Evolutionary conservation across 805 yeast species (phyloP).

Genomic region (Debaryomyces hansenii): DNA sequence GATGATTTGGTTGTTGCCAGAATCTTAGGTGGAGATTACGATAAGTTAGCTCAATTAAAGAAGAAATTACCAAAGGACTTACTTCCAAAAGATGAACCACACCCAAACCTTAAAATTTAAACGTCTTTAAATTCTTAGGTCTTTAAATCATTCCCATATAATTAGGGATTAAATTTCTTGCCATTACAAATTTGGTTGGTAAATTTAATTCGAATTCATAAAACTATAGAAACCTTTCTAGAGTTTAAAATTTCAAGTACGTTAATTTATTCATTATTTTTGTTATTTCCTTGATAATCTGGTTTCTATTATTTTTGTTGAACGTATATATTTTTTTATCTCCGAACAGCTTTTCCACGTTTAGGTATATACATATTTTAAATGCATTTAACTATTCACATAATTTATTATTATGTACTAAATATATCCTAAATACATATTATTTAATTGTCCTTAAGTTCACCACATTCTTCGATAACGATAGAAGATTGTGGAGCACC

Average conservation of each 20-base stretch:
- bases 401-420: not conserved
- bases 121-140: not conserved
- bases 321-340: constrained; percentile 2
- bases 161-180: not conserved
- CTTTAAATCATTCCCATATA: not conserved
- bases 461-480: constrained; percentile 58
- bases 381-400: constrained; percentile 4
- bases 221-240: constrained; percentile 3
- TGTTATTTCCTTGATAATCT: constrained; percentile 1
- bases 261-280: constrained; percentile 4
- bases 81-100: constrained; percentile 33
- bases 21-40: constrained; percentile 82
- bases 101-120: constrained; percentile 36
- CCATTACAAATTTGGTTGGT: not conserved
- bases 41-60: constrained; percentile 60
- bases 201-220: not conserved
- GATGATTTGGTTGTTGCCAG: constrained; percentile 80
- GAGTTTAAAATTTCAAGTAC: constrained; percentile 1
- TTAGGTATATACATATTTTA: constrained; percentile 2
- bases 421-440: not conserved
- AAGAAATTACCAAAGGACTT: constrained; percentile 44
- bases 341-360: not conserved
- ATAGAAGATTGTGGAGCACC: constrained; percentile 51
- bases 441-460: constrained; percentile 18
- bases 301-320: not conserved